phyloP scores from a whole-genome alignment of 2,329 filamentous ascomycete genomes.

The Simplicillium sp. region DNA sequence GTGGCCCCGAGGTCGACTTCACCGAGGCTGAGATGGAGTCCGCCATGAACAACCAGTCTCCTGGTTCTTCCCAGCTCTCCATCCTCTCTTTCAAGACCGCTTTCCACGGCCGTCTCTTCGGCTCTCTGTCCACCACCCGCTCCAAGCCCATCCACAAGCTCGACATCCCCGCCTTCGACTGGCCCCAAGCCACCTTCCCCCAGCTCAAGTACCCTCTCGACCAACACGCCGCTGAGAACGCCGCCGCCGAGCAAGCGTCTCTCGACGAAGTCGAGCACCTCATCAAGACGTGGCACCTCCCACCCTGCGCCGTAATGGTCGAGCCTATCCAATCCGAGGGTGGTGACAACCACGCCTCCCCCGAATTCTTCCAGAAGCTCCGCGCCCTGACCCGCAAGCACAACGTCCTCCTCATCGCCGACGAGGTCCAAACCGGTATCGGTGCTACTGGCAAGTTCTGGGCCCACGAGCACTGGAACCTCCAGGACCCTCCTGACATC shows the following conservation, averaged over 20 bases:
- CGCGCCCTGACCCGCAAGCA: conserved; percentile 70
- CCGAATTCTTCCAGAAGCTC: conserved; percentile 77
- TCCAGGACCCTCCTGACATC: conserved; percentile 74
- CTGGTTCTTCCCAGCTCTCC: conserved; percentile 66
- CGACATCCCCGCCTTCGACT: conserved; percentile 90
- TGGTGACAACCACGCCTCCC: conserved; percentile 87
- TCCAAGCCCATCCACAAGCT: conserved; percentile 93
- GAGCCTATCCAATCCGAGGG: conserved; percentile 93
- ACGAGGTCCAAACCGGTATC: conserved; percentile 89
- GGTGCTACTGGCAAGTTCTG: conserved; percentile 92
- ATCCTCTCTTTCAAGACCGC: conserved; percentile 83
- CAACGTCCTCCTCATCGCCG: conserved; percentile 77
- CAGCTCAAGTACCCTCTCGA: conserved; percentile 78
- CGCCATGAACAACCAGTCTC: conserved; percentile 71
- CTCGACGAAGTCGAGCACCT: conserved; percentile 76
- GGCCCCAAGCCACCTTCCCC: conserved; percentile 86
- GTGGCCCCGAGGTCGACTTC: conserved; percentile 69
- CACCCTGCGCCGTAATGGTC: conserved; percentile 72
- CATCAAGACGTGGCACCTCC: conserved; percentile 68
- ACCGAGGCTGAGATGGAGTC: conserved; percentile 64
- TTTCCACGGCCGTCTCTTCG: conserved; percentile 88
- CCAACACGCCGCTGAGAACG: conserved; percentile 70
- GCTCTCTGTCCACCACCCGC: conserved; percentile 77
- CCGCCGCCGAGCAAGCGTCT: conserved; percentile 69
- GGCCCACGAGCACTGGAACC: conserved; percentile 92